Percentiles rank a stretch among this genome's conserved stretches.
Conservation (phyloP, 768 basidiomycete species). For the Boletus pseudo-olivaceus region DNA sequence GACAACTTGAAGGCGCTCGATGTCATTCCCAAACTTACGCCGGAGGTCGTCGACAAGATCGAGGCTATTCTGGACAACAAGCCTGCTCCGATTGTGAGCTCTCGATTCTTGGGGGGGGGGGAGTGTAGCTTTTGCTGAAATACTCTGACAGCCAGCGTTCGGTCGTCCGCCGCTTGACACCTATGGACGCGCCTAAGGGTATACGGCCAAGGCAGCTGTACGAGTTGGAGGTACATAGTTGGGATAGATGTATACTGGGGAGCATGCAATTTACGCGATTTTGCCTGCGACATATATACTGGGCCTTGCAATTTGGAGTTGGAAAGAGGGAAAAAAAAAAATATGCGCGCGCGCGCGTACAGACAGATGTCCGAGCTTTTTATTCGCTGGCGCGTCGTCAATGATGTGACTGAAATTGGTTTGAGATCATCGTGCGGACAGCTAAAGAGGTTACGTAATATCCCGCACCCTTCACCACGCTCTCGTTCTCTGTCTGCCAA, state of each 20-base stretch:
- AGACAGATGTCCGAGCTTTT: not conserved
- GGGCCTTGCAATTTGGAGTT: too few species aligned
- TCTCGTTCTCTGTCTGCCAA: too few species aligned
- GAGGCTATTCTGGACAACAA: conserved; percentile 49
- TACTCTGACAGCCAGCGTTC: conserved; percentile 17
- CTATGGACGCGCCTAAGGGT: conserved; percentile 19
- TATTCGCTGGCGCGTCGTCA: not conserved
- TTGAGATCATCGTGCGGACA: too few species aligned
- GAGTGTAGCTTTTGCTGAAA: not conserved
- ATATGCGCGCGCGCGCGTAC: not conserved
- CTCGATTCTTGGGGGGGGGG: not conserved
- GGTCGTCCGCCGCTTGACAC: conserved; percentile 31
- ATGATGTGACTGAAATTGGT: too few species aligned
- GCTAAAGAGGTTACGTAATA: too few species aligned
- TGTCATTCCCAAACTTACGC: conserved; percentile 51
- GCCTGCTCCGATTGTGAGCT: conserved; percentile 28
- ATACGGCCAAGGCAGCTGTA: not conserved
- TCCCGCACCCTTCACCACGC: too few species aligned
- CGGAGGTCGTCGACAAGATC: conserved; percentile 47
- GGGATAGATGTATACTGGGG: not conserved
- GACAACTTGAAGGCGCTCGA: conserved; percentile 53
- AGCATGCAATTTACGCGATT: not conserved
- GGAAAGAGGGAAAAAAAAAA: too few species aligned
- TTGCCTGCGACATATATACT: too few species aligned
- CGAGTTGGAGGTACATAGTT: not conserved